phyloP scores from a whole-genome alignment of 2,329 filamentous ascomycete species.

The Didymella keratinophila region DNA sequence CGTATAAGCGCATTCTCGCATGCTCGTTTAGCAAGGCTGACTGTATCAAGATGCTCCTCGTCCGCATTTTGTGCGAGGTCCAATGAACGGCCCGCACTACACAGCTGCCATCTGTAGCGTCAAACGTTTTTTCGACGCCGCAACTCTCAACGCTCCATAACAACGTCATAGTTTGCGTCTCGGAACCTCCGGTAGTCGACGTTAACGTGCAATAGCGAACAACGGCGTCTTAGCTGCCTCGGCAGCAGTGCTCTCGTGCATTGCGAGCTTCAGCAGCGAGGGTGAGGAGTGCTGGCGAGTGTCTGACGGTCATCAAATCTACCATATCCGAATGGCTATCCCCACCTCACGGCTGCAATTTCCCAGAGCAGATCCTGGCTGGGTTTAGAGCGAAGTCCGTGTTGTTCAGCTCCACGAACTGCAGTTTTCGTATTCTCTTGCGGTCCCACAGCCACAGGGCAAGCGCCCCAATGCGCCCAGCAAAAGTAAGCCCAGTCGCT shows the following conservation, averaged over 20 bases:
- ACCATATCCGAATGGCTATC: slow-evolving; percentile 5
- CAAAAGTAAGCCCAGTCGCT: slow-evolving; percentile 10
- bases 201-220: not conserved
- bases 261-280: not conserved
- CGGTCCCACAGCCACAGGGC: slow-evolving; percentile 13
- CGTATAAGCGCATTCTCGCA: slow-evolving; percentile 6
- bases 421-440: slow-evolving; percentile 12
- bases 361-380: slow-evolving; percentile 2
- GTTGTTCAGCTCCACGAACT: slow-evolving; percentile 7
- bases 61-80: slow-evolving; percentile 3
- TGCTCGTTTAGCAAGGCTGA: slow-evolving; percentile 11
- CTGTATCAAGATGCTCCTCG: slow-evolving; percentile 3
- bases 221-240: not conserved
- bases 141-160: slow-evolving; percentile 14
- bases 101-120: slow-evolving; percentile 6
- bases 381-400: slow-evolving; percentile 1
- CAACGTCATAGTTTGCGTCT: slow-evolving; percentile 15
- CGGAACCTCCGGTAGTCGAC: slow-evolving; percentile 8
- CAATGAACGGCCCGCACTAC: slow-evolving; percentile 3
- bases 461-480: slow-evolving; percentile 4
- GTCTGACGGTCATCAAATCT: slow-evolving; percentile 3
- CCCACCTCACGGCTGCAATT: slow-evolving; percentile 9
- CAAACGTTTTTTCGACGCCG: slow-evolving; percentile 13
- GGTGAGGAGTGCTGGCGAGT: not conserved
- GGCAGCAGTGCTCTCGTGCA: not conserved